Conservation (phyloP, 2,329 filamentous ascomycete genomes). For the Conoideocrella luteorostrata region DNA sequence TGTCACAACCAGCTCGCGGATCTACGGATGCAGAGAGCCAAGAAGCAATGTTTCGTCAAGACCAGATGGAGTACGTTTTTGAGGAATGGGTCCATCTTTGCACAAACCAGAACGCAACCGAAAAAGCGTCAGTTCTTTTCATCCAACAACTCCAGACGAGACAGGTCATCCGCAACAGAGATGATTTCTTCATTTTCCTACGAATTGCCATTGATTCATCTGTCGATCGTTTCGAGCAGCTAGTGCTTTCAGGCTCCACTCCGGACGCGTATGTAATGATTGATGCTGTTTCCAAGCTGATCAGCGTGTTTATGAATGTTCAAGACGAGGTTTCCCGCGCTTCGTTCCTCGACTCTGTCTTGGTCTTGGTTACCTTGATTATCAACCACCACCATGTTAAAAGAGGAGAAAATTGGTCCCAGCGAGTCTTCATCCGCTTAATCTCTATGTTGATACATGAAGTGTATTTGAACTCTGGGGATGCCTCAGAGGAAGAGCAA, state of each 20-base stretch:
- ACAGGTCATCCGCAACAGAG: slow-evolving; percentile 64
- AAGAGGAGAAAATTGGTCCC: slow-evolving; percentile 74
- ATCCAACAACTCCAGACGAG: slow-evolving; percentile 75
- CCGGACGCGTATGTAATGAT: slow-evolving; percentile 53
- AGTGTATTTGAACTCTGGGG: slow-evolving; percentile 52
- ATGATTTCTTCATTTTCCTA: slow-evolving; percentile 75
- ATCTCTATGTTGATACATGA: slow-evolving; percentile 79
- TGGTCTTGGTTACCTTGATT: slow-evolving; percentile 72
- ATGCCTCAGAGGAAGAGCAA: slow-evolving; percentile 54
- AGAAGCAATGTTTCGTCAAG: slow-evolving; percentile 48
- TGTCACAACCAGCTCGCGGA: slow-evolving; percentile 32
- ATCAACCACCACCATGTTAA: slow-evolving; percentile 80
- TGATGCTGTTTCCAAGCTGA: slow-evolving; percentile 77
- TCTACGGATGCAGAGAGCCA: slow-evolving; percentile 46
- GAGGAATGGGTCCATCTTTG: slow-evolving; percentile 87
- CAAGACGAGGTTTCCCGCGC: slow-evolving; percentile 63
- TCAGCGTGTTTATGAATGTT: slow-evolving; percentile 68
- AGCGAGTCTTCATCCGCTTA: slow-evolving; percentile 85
- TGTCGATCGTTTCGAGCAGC: slow-evolving; percentile 70
- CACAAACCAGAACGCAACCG: slow-evolving; percentile 68
- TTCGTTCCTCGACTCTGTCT: slow-evolving; percentile 67
- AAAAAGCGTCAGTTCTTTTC: slow-evolving; percentile 68
- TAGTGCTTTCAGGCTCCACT: slow-evolving; percentile 54
- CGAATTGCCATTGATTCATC: slow-evolving; percentile 75
- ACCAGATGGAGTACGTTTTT: slow-evolving; percentile 91